These are phyloP conservation scores for Beauveria rudraprayagi DNA, from an alignment of 2,329 filamentous ascomycete genomes.

Conservation along the genomic window DNA sequence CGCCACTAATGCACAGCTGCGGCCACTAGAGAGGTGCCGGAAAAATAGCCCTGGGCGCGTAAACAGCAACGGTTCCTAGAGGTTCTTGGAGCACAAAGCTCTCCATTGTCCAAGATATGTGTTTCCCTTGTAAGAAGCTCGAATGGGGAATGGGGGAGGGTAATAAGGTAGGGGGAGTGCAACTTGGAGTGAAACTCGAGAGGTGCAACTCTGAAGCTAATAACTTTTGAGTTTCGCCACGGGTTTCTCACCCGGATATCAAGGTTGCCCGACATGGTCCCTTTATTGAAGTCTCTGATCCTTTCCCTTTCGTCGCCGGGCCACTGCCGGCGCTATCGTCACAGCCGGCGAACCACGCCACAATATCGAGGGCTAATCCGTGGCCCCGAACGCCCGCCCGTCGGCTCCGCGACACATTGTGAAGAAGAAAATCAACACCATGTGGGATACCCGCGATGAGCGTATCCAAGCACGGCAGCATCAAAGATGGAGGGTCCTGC, in stretches of 20 bases:
- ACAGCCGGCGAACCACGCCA: neutral
- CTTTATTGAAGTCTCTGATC: neutral
- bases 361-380: neutral
- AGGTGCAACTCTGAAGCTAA: neutral
- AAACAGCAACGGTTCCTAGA: neutral
- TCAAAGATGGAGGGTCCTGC: neutral
- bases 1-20: too few relatives aligned
- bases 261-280: too few relatives aligned
- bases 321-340: constrained; percentile 4
- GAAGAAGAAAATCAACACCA: neutral
- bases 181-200: neutral
- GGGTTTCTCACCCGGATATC: neutral
- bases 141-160: neutral
- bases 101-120: neutral
- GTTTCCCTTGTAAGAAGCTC: neutral
- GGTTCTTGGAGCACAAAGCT: neutral
- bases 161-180: neutral
- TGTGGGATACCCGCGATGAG: neutral
- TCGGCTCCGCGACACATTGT: neutral
- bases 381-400: neutral
- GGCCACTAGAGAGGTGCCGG: too few relatives aligned
- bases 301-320: neutral
- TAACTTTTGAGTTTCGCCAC: neutral
- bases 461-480: neutral
- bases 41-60: neutral